Evolutionary conservation across 148 eudicot species (phyloP), one percentile per base, ranked within the genome.

Genomic region (Hydrangea macrophylla): DNA sequence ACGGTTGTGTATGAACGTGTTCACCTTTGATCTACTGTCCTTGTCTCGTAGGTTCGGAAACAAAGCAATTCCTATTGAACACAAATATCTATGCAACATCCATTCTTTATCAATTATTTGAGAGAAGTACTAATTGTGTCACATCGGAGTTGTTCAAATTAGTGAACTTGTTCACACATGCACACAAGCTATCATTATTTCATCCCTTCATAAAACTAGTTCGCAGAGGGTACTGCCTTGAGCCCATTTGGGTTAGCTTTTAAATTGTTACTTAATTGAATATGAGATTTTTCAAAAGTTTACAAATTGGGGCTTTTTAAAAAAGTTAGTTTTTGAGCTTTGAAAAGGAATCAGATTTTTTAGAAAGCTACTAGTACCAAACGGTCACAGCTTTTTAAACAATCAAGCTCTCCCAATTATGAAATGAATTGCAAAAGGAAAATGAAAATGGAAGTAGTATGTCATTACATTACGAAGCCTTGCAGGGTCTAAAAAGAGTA

Each of bases 401-500:
- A n/a, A n/a, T n/a, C n/a, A n/a, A n/a, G n/a, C n/a, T n/a, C n/a
- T n/a, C n/a, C n/a, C n/a, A n/a, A n/a, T n/a, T n/a, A n/a, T 39
- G 26, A 24, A 55, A 55, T 24, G 10, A 28, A 33, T 28, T 58
- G 64, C 37, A n/a, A 31, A 13, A 48, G 23, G n/a, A 71, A 31
- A 31, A 13, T 5, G 23, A 68, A 28, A n/a, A 54, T 62, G 20
- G 35, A n/a, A 42, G 30, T 7, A 10, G 31, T 22, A 44, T 28
- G 36, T 35, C 55, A 74, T 85, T 82, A 89, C 97, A 65, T 74
- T 73, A 65, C 88, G 72, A 63, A 92, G 96, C 71, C 77, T 78
- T 24, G 77, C 59, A 58, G 92, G 91, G 56, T 92, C 81, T 28
- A 84, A 71, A 77, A 73, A 71, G 58, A 82, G 81, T 69, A 78